Evolutionary conservation across 2,329 filamentous ascomycete genomes (phyloP).

Genomic region (Trichoderma sp.): DNA sequence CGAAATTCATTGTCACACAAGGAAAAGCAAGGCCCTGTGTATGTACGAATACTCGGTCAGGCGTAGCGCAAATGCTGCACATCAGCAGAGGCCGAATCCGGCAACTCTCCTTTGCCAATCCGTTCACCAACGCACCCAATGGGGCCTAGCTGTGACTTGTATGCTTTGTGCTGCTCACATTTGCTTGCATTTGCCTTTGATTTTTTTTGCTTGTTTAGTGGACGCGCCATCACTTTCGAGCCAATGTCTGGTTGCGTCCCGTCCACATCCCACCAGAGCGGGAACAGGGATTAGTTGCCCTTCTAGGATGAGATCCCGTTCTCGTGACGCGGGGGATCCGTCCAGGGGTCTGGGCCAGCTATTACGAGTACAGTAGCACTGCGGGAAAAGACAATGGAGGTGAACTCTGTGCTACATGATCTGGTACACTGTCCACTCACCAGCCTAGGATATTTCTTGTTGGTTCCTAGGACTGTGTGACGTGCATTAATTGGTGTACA

Average conservation of each 20-base stretch:
- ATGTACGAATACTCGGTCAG: neutral
- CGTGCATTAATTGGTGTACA: neutral
- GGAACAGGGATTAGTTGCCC: constrained; percentile 9
- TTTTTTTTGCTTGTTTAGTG: neutral
- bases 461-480: neutral
- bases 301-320: neutral
- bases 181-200: neutral
- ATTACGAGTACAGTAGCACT: no score
- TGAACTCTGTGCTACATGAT: neutral
- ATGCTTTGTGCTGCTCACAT: neutral
- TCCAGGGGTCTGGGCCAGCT: neutral
- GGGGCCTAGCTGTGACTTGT: neutral
- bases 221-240: neutral
- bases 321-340: constrained; percentile 6
- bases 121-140: neutral
- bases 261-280: neutral
- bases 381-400: neutral
- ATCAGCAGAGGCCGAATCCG: neutral
- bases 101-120: neutral
- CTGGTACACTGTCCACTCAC: neutral
- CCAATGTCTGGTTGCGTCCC: constrained; percentile 7
- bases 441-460: neutral
- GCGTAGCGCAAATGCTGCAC: neutral
- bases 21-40: neutral
- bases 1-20: neutral